These are phyloP conservation scores for Takashimella tepidaria DNA, from an alignment of 1,284 basidiomycete genomes.

Conservation along the genomic window DNA sequence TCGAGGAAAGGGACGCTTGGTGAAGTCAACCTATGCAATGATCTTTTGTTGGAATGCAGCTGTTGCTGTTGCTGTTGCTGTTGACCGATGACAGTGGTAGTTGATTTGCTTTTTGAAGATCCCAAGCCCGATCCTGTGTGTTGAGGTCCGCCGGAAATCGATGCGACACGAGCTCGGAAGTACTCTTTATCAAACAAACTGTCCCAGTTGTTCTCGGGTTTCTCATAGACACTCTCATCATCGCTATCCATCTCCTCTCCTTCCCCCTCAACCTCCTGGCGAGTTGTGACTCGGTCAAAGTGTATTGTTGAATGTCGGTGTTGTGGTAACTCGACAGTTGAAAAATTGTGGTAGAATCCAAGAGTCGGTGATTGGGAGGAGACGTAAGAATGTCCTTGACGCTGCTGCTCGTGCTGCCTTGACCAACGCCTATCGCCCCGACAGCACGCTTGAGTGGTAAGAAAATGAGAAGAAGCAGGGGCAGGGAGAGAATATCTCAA, in stretches of 20 bases:
- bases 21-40: neutral
- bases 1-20: neutral
- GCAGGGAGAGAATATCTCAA: neutral
- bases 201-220: neutral
- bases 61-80: neutral
- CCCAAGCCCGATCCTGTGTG: neutral
- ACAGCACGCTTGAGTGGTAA: neutral
- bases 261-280: neutral
- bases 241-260: neutral
- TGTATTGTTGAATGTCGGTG: neutral
- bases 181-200: neutral
- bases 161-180: neutral
- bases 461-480: neutral
- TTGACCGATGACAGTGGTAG: neutral
- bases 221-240: neutral
- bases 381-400: neutral
- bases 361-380: neutral
- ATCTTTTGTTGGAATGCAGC: neutral
- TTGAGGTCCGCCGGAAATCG: neutral
- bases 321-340: neutral
- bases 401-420: no score
- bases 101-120: neutral
- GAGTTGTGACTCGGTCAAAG: no score
- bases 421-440: no score
- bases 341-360: neutral